Evolutionary conservation across 208 protist species (phyloP).

Genomic region (Leishmania tarentolae): DNA sequence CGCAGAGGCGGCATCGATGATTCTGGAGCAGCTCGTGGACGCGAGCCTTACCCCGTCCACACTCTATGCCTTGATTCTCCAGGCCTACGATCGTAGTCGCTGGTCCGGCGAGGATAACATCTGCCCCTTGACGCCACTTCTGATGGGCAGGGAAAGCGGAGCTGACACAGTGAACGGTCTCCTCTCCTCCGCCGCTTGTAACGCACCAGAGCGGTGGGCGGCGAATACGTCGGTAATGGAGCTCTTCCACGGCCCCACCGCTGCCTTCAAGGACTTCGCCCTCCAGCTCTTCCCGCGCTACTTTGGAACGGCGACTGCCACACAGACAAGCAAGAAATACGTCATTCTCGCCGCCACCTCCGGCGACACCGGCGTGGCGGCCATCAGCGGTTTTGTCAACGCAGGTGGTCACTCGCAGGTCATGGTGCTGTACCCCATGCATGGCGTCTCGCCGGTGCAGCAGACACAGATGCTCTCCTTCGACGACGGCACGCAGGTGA

Average conservation of each 20-base stretch:
- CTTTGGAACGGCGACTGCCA: conserved; percentile 59
- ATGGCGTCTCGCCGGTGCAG: conserved; percentile 85
- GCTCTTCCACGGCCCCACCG: conserved; percentile 91
- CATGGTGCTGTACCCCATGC: conserved; percentile 87
- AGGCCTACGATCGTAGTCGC: conserved; percentile 71
- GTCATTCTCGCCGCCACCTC: conserved; percentile 91
- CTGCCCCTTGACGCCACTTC: conserved; percentile 64
- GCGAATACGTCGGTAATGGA: conserved; percentile 67
- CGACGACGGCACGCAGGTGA: conserved; percentile 71
- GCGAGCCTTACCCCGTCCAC: conserved; percentile 46
- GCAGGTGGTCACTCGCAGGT: conserved; percentile 63
- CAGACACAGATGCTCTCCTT: conserved; percentile 87
- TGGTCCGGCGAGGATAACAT: conserved; percentile 62
- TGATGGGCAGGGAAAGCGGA: conserved; percentile 3
- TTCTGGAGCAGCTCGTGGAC: conserved; percentile 84
- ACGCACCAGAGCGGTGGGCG: conserved; percentile 34
- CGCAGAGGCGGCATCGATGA: conserved; percentile 62
- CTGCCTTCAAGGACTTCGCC: conserved; percentile 92
- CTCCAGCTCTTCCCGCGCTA: conserved; percentile 89
- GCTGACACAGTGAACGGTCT: not conserved
- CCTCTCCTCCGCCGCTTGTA: conserved; percentile 13
- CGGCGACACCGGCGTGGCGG: conserved; percentile 88
- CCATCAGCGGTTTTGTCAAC: conserved; percentile 89
- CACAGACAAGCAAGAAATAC: conserved; percentile 41
- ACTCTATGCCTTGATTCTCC: conserved; percentile 57